Base-by-base conservation (phyloP, 306 rosid species). In the Astragalus glycyphyllos region DNA sequence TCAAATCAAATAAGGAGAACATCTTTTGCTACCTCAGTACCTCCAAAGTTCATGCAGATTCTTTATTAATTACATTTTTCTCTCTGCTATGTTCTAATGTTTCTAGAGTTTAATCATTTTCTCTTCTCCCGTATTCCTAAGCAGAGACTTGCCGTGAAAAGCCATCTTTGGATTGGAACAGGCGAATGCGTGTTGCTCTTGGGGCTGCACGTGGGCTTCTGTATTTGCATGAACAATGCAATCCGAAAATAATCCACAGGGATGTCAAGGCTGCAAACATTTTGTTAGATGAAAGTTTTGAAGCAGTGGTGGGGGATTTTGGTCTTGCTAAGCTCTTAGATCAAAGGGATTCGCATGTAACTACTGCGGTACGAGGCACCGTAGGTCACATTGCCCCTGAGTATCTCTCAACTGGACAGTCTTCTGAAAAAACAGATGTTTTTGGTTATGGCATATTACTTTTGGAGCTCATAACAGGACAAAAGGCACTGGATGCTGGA, bases 221-320 rank as follows among this genome's bases (percentile, higher is more conserved):
- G 15, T 94, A 94, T 82, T 86, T 94, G 71, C 98, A 94, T 1
- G 98, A 94, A 68, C 98, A 94, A 37, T 89, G 96, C 69, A 94
- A 87, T 72, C 97, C 97, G 10, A 94, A 79, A 84, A 93, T 93
- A 53, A 93, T 93, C 75, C 98, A 93, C 73, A 86, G 98, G 77
- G 98, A 93, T 73, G 98, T 93, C 63, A 93, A 93, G 84, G 97
- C 98, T n/a, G 98, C 98, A 20, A 90, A 93, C 68, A 93, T 93
- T 72, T 85, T 93, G 78, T 83, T 93, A 15, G 98, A 93, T 2
- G 97, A 85, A 83, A 83, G 94, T 73, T 91, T 87, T 82, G 96
- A 94, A 86, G 97, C 97, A 4, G 90, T 94, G 75, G 99, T 91
- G 15, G 99, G 99, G 69, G 99, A 94, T 86, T 94, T 94, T 26